Conservation (phyloP, 78 protist species). For the Planoprotostelium fungivorum region DNA sequence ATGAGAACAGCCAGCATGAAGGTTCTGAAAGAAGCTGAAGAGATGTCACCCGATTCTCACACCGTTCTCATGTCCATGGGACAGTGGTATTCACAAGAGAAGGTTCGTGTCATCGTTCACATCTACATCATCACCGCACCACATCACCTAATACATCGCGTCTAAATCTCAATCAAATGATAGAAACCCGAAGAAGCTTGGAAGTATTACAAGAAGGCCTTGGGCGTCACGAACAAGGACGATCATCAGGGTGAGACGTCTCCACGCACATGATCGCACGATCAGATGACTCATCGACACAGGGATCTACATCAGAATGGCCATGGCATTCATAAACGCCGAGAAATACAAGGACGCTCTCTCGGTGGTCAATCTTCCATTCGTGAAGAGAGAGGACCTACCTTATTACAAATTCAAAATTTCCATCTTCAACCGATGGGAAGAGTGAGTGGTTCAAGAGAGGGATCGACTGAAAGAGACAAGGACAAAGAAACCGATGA, state of each 20-base stretch:
- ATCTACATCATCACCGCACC: no score
- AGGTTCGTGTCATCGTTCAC: no score
- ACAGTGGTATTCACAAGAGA: neutral
- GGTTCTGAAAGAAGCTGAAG: neutral
- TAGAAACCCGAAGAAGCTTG: neutral
- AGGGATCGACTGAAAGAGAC: no score
- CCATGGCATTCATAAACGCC: neutral
- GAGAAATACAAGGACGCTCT: neutral
- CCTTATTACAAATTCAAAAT: neutral
- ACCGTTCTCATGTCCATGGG: neutral
- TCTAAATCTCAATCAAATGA: no score
- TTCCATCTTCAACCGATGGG: neutral
- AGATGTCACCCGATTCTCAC: neutral
- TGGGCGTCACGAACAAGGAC: neutral
- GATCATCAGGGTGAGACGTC: neutral
- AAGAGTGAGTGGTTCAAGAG: no score
- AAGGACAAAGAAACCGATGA: no score
- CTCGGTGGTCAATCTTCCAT: neutral
- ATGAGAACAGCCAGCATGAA: neutral
- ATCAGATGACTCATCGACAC: neutral
- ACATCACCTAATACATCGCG: no score
- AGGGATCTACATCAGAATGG: neutral
- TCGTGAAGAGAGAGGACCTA: neutral
- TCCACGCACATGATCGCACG: neutral
- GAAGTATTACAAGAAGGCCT: neutral